Conservation (phyloP, 768 basidiomycete genomes). For the Megacollybia marginata region DNA sequence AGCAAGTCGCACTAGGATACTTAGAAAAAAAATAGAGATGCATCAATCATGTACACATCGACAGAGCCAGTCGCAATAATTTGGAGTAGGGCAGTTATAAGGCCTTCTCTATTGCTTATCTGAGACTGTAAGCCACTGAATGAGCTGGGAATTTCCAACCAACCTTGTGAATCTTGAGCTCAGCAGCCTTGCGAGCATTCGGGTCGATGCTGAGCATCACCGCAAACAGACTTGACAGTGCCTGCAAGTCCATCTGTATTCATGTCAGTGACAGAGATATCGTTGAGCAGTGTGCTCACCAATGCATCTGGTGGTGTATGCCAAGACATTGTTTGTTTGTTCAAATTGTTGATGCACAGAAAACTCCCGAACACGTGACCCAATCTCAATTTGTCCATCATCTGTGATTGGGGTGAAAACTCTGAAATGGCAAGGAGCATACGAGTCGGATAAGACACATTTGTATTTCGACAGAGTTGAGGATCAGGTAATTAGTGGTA, state of each 20-base stretch:
- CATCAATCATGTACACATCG: conserved; percentile 58
- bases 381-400: no score
- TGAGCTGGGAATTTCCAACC: background rate
- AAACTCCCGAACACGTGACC: no score
- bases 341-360: no score
- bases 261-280: no score
- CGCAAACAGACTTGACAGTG: conserved; percentile 70
- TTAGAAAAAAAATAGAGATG: conserved; percentile 17
- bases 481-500: no score
- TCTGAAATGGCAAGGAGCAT: no score
- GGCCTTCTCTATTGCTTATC: conserved; percentile 76
- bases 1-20: conserved; percentile 59
- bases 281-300: no score
- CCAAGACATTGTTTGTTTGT: no score
- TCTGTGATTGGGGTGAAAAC: no score
- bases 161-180: conserved; percentile 85
- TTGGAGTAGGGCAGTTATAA: conserved; percentile 77
- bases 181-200: conserved; percentile 78
- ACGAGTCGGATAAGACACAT: no score
- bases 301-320: no score
- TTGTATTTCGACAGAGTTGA: no score
- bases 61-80: conserved; percentile 75
- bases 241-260: conserved; percentile 62
- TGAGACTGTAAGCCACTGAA: conserved; percentile 18
- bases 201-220: conserved; percentile 80